Conservation (phyloP, 2,329 filamentous ascomycete genomes). For the Massarina eburnea region DNA sequence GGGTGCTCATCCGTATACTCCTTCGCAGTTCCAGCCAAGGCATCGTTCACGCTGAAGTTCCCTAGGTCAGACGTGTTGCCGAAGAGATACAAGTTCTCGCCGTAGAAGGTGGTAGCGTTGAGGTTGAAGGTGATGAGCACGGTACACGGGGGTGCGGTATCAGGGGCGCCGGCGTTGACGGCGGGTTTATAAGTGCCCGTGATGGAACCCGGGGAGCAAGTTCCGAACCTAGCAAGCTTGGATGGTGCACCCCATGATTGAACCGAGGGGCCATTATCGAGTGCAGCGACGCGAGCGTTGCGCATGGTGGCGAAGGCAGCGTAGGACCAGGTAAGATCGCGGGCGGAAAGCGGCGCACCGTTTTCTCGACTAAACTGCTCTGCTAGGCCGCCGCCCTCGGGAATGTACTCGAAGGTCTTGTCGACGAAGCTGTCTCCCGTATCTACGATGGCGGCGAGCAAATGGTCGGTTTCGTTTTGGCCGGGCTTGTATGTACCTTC, state of each 20-base stretch:
- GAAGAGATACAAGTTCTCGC: slow-evolving; percentile 49
- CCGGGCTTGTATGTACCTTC: slow-evolving; percentile 65
- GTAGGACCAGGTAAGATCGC: slow-evolving; percentile 72
- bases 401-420: slow-evolving; percentile 50
- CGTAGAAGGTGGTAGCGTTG: slow-evolving; percentile 51
- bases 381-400: slow-evolving; percentile 60
- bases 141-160: slow-evolving; percentile 19
- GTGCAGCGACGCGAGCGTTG: slow-evolving; percentile 58
- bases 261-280: slow-evolving; percentile 47
- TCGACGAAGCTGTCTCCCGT: slow-evolving; percentile 62
- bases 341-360: slow-evolving; percentile 59
- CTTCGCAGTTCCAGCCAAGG: slow-evolving; percentile 40
- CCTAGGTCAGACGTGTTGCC: slow-evolving; percentile 47
- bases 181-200: slow-evolving; percentile 16
- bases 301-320: slow-evolving; percentile 66
- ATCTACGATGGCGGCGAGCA: slow-evolving; percentile 60
- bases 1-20: slow-evolving; percentile 45
- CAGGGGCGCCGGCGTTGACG: slow-evolving; percentile 16
- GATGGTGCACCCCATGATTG: slow-evolving; percentile 56
- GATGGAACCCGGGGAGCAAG: slow-evolving; percentile 49
- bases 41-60: slow-evolving; percentile 40
- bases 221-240: slow-evolving; percentile 50
- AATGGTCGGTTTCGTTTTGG: slow-evolving; percentile 51
- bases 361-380: slow-evolving; percentile 64
- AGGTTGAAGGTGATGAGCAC: slow-evolving; percentile 45